Conservation (phyloP, 139 green algal genomes). For the Haematococcus lacustris region DNA sequence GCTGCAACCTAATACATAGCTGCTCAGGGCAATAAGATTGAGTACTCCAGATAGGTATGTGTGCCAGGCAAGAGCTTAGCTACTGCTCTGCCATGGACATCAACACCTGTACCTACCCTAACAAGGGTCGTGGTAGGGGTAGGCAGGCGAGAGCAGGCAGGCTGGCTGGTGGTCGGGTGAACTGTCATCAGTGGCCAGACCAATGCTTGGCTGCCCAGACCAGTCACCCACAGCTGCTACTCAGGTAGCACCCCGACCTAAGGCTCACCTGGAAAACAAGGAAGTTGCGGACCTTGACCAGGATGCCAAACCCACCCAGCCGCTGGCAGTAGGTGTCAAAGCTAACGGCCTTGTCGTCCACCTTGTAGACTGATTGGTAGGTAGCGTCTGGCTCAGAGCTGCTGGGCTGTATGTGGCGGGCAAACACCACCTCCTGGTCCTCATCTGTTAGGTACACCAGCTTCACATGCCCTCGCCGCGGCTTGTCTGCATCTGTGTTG, state of each 20-base stretch:
- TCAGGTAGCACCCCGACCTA: too few relatives aligned
- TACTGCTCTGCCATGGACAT: too few relatives aligned
- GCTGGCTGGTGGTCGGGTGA: constrained; percentile 70
- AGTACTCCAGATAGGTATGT: too few relatives aligned
- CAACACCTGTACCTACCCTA: too few relatives aligned
- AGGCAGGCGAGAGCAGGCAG: too few relatives aligned
- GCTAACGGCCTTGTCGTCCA: constrained; percentile 36
- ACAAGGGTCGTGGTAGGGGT: too few relatives aligned
- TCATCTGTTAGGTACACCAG: constrained; percentile 61
- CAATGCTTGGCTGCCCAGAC: too few relatives aligned
- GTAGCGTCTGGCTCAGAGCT: constrained; percentile 19
- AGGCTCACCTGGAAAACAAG: constrained; percentile 96
- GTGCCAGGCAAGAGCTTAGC: too few relatives aligned
- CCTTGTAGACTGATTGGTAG: constrained; percentile 30
- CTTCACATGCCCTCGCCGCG: constrained; percentile 56
- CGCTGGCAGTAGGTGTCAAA: constrained; percentile 81
- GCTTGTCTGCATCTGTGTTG: constrained; percentile 16
- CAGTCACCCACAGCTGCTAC: too few relatives aligned
- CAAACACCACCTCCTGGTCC: constrained; percentile 67
- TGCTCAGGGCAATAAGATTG: too few relatives aligned
- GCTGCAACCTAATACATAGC: too few relatives aligned
- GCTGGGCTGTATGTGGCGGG: constrained; percentile 56
- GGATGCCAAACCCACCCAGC: constrained; percentile 77
- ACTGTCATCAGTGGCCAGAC: too few relatives aligned
- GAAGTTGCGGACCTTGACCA: constrained; percentile 95